Evolutionary conservation across 2,329 filamentous ascomycete genomes (phyloP).

Genomic region (Paraphaeosphaeria sporulosa): DNA sequence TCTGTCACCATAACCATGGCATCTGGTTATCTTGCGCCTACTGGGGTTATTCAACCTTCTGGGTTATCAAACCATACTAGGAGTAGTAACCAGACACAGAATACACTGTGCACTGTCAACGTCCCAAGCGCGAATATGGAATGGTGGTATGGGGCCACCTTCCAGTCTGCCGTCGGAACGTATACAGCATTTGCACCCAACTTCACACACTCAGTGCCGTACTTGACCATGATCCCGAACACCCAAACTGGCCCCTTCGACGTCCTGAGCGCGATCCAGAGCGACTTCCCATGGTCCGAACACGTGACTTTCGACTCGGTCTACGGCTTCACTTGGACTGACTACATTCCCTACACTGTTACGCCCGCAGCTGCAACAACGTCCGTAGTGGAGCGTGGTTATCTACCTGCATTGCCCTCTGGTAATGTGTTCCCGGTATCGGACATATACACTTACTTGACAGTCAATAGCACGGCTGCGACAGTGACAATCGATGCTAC

Average conservation of each 20-base stretch:
- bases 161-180: slow-evolving; percentile 28
- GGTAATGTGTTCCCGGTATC: slow-evolving; percentile 26
- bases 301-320: slow-evolving; percentile 31
- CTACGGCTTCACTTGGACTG: slow-evolving; percentile 30
- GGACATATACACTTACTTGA: slow-evolving; percentile 24
- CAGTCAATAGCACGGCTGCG: slow-evolving; percentile 18
- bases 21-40: background rate
- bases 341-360: slow-evolving; percentile 33
- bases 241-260: slow-evolving; percentile 35
- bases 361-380: slow-evolving; percentile 43
- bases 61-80: slow-evolving; percentile 19
- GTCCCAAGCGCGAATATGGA: slow-evolving; percentile 42
- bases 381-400: slow-evolving; percentile 35
- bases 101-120: slow-evolving; percentile 43
- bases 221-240: slow-evolving; percentile 28
- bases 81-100: slow-evolving; percentile 9
- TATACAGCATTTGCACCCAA: slow-evolving; percentile 28
- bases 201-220: slow-evolving; percentile 23
- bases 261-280: slow-evolving; percentile 29
- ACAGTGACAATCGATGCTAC: slow-evolving; percentile 31
- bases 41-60: slow-evolving; percentile 8
- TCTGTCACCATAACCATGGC: slow-evolving; percentile 6
- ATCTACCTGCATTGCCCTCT: slow-evolving; percentile 32
- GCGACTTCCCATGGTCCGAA: slow-evolving; percentile 31
- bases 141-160: slow-evolving; percentile 45